Evolutionary conservation across 495 filamentous ascomycete species (phyloP).

Genomic region (Lasiosphaeriaceae sp.): DNA sequence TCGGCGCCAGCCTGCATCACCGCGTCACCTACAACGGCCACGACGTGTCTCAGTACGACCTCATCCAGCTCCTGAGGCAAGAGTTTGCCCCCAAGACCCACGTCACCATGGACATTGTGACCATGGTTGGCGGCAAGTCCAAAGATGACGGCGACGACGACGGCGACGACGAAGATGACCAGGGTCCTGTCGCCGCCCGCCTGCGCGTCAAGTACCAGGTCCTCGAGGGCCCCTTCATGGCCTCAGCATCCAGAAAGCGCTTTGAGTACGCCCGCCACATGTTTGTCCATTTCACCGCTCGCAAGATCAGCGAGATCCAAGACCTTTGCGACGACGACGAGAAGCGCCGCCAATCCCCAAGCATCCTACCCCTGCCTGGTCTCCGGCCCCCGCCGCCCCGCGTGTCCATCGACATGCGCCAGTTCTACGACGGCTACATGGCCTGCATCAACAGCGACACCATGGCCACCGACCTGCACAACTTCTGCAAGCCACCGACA

Average conservation of each 20-base stretch:
- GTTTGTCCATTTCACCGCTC: slow-evolving; percentile 21
- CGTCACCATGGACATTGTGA: slow-evolving; percentile 16
- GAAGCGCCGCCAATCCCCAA: slow-evolving; percentile 11
- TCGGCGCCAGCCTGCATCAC: slow-evolving; percentile 12
- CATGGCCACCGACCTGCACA: slow-evolving; percentile 21
- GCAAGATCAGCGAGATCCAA: slow-evolving; percentile 22
- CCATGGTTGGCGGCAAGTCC: slow-evolving; percentile 14
- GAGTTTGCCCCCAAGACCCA: slow-evolving; percentile 15
- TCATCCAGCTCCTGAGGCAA: slow-evolving; percentile 16
- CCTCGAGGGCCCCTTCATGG: neutral
- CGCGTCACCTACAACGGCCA: slow-evolving; percentile 22
- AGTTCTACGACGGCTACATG: slow-evolving; percentile 27
- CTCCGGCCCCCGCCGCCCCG: slow-evolving; percentile 15
- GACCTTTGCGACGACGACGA: slow-evolving; percentile 17
- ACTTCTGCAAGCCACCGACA: slow-evolving; percentile 20
- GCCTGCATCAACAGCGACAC: slow-evolving; percentile 26
- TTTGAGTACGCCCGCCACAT: slow-evolving; percentile 15
- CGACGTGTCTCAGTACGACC: slow-evolving; percentile 18
- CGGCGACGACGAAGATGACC: too few species aligned
- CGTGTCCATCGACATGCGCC: slow-evolving; percentile 9
- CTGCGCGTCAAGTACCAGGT: slow-evolving; percentile 9
- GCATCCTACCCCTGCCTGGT: slow-evolving; percentile 8
- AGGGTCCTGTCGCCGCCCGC: slow-evolving; percentile 12
- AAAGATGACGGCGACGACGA: neutral
- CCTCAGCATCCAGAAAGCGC: neutral